Base-by-base conservation (phyloP, 1,139 yeast genomes). In the Lodderomyces pseudojiufengensis region DNA sequence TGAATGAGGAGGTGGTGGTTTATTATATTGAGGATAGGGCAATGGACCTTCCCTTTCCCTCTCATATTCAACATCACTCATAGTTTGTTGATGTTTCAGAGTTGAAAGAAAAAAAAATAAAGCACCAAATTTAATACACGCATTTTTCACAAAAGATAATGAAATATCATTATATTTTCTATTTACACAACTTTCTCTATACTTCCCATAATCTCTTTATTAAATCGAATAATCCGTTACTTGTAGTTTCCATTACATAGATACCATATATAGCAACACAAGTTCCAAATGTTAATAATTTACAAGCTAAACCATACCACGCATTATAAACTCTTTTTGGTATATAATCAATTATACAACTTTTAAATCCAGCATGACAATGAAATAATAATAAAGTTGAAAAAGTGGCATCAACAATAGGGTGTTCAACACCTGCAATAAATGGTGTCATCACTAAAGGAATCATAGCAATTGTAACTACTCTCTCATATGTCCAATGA, bases 341-440 rank as follows among this genome's bases (percentile, higher is more conserved):
- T 38, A 84, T 79, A 63, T 84, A 84, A 61, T 84, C 95, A 41
- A 77, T 78, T 48, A 84, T 83, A 70, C 94, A 84, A 32, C 85
- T 67, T 59, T 81, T 81, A 65, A 83, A 76, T 23, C 92, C 94
- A 48, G 80, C 76, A 56, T 73, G 78, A 41, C 80, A 69, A 58
- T 84, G 92, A 46, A 76, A 72, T 49, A 83, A 63, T 41, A 81
- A 54, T 16, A 77, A 59, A 13, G 78, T 62, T 14, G 80, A 69
- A 50, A 82, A 65, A 3, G 75, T 47, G 9, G 86, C 65, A 57
- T 84, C 94, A 9, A 77, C 61, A 57, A 41, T 78, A 53, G 50
- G 82, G 63, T 47, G 45, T 20, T 57, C 56, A 8, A 63, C 50
- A 22, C 85, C 82, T 9, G 80, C 65, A 34, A 78, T 64, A 50